Conservation (phyloP, 2,329 filamentous ascomycete species). For the Xylaria arbuscula region DNA sequence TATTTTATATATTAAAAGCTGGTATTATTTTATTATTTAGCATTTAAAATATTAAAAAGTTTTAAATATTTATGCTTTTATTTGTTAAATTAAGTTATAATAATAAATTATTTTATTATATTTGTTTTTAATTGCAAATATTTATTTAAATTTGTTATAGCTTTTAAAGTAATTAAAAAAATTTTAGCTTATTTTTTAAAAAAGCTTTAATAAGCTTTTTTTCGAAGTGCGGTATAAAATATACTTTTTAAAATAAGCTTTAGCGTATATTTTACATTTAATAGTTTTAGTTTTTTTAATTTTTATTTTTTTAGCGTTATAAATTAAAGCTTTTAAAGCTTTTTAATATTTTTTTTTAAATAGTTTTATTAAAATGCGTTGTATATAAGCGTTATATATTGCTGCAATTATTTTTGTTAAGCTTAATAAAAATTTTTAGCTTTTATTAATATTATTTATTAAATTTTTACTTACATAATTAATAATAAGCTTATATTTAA, state of each 20-base stretch:
- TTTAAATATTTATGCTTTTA: not conserved
- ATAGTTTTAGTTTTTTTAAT: not conserved
- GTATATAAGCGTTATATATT: not conserved
- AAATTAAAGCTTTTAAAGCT: not conserved
- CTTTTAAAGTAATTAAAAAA: conserved; percentile 1
- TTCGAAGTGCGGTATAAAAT: not conserved
- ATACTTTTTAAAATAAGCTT: not conserved
- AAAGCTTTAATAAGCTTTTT: not conserved
- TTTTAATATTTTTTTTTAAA: not conserved
- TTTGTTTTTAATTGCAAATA: conserved; percentile 2
- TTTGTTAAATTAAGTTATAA: not conserved
- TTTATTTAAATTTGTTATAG: not conserved
- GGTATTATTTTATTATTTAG: not conserved
- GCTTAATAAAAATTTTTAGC: not conserved
- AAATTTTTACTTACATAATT: not conserved
- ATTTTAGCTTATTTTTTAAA: conserved; percentile 5
- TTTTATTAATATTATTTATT: not conserved
- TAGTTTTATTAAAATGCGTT: not conserved
- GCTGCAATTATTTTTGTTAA: not conserved
- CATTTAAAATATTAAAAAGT: not conserved
- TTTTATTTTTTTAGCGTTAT: not conserved
- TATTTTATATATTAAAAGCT: conserved; percentile 3
- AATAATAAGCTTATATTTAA: conserved; percentile 11
- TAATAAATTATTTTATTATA: conserved; percentile 6
- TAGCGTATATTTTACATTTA: not conserved